Evolutionary conservation across 495 filamentous ascomycete genomes (phyloP).

Genomic region (Usnea hakonensis): DNA sequence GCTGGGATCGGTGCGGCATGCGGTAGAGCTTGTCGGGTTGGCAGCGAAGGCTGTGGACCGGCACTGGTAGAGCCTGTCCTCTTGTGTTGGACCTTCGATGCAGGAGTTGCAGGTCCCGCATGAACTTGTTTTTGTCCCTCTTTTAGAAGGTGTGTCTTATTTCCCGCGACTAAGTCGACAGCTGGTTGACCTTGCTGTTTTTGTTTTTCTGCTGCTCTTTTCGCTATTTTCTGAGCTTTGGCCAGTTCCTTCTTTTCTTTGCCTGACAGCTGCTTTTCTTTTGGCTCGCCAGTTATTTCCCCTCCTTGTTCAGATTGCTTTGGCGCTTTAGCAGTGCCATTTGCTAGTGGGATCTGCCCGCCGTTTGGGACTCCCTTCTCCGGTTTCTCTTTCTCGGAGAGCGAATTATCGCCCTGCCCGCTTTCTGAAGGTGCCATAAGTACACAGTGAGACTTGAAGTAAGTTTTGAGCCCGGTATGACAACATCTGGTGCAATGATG

Average conservation of each 20-base stretch:
- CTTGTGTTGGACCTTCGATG: conserved; percentile 22
- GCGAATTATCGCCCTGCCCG: background rate
- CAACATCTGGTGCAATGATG: background rate
- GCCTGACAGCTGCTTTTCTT: conserved; percentile 47
- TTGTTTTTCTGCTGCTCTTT: conserved; percentile 56
- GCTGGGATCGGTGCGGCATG: conserved; percentile 36
- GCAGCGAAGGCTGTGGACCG: conserved; percentile 16
- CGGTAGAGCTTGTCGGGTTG: conserved; percentile 20
- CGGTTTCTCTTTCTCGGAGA: background rate
- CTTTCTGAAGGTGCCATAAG: conserved; percentile 1
- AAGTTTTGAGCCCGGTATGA: background rate
- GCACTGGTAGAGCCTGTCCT: conserved; percentile 18
- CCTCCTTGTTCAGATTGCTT: conserved; percentile 30
- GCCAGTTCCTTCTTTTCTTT: conserved; percentile 69
- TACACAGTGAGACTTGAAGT: background rate
- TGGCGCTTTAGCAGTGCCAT: conserved; percentile 22
- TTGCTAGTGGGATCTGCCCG: background rate
- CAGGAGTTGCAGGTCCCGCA: conserved; percentile 17
- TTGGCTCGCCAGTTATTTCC: conserved; percentile 21
- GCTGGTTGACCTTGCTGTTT: conserved; percentile 32
- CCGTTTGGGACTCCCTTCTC: conserved; percentile 5
- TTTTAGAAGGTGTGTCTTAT: conserved; percentile 14
- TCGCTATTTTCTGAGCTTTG: conserved; percentile 71
- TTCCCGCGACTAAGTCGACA: conserved; percentile 28
- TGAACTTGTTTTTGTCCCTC: conserved; percentile 38